A percentile compares a stretch with the other conserved stretches of the same genome.
Evolutionary conservation across 1,139 yeast species (phyloP).

Genomic region (Candida albicans): DNA sequence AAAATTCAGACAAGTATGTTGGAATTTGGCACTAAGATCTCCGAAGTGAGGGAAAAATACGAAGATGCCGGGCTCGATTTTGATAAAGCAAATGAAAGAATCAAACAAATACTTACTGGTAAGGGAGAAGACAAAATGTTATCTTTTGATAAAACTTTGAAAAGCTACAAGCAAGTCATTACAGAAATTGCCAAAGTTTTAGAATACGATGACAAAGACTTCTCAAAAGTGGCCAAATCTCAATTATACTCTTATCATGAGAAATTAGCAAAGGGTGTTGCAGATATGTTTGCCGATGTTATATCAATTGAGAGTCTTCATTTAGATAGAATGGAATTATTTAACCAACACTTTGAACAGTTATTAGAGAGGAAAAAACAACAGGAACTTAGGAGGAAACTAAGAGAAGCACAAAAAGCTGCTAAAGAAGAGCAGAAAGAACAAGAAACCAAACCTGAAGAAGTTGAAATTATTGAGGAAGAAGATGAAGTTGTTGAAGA

Average conservation of each 20-base stretch:
- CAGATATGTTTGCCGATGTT: slow-evolving; percentile 35
- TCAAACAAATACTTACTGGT: slow-evolving; percentile 31
- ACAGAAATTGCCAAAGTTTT: slow-evolving; percentile 28
- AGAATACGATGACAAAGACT: slow-evolving; percentile 25
- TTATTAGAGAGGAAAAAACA: slow-evolving; percentile 36
- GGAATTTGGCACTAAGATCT: slow-evolving; percentile 45
- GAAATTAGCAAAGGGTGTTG: slow-evolving; percentile 32
- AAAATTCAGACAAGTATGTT: slow-evolving; percentile 46
- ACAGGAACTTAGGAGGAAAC: slow-evolving; percentile 36
- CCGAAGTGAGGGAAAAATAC: slow-evolving; percentile 39
- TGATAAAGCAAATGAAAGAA: slow-evolving; percentile 47
- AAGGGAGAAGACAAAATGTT: slow-evolving; percentile 38
- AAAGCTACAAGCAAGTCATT: slow-evolving; percentile 35
- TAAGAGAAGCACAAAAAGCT: slow-evolving; percentile 26
- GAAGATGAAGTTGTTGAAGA: slow-evolving; percentile 14
- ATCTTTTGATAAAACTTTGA: slow-evolving; percentile 35
- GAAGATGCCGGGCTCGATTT: slow-evolving; percentile 47
- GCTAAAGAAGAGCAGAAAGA: slow-evolving; percentile 18
- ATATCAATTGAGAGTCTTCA: slow-evolving; percentile 39
- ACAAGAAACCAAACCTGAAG: slow-evolving; percentile 20
- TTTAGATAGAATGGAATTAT: slow-evolving; percentile 36
- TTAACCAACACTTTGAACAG: slow-evolving; percentile 36
- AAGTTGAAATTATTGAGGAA: slow-evolving; percentile 12
- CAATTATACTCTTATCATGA: slow-evolving; percentile 37
- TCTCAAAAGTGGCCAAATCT: slow-evolving; percentile 29